Evolutionary conservation across 768 basidiomycete species (phyloP).

Genomic region (Paxillus rubicundulus): DNA sequence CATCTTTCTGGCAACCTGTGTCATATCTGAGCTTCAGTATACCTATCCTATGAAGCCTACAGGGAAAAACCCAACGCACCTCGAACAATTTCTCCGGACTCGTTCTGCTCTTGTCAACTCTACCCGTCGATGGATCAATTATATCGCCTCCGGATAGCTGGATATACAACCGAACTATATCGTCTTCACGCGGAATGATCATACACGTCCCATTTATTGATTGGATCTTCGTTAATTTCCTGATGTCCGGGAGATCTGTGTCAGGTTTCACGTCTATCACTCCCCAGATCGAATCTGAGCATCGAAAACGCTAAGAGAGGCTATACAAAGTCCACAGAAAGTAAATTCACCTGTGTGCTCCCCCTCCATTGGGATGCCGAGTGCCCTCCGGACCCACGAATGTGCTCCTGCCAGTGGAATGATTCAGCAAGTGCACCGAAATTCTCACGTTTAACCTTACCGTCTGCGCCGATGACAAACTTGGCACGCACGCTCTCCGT

Average conservation of each 20-base stretch:
- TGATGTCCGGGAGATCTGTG: constrained; percentile 69
- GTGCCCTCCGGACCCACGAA: constrained; percentile 39
- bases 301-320: constrained; percentile 14
- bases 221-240: constrained; percentile 57
- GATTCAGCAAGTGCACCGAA: too few species aligned
- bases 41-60: too few species aligned
- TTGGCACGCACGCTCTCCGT: constrained; percentile 27
- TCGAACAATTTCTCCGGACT: constrained; percentile 49
- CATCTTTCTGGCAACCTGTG: constrained; percentile 37
- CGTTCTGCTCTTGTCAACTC: constrained; percentile 48
- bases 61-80: constrained; percentile 27
- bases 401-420: constrained; percentile 27
- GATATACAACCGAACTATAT: constrained; percentile 63
- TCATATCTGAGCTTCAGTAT: too few species aligned
- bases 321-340: neutral
- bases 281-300: constrained; percentile 66
- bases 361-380: constrained; percentile 40
- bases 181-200: constrained; percentile 65
- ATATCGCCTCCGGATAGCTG: constrained; percentile 51
- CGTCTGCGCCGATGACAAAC: constrained; percentile 27
- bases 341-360: constrained; percentile 33
- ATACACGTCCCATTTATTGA: constrained; percentile 63
- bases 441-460: neutral
- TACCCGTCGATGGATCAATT: constrained; percentile 40
- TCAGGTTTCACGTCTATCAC: constrained; percentile 65